Percentiles rank a stretch among this genome's conserved stretches.
Evolutionary conservation across 192 early-diverging fungal species (phyloP).

Genomic region (Coemansia sp.): DNA sequence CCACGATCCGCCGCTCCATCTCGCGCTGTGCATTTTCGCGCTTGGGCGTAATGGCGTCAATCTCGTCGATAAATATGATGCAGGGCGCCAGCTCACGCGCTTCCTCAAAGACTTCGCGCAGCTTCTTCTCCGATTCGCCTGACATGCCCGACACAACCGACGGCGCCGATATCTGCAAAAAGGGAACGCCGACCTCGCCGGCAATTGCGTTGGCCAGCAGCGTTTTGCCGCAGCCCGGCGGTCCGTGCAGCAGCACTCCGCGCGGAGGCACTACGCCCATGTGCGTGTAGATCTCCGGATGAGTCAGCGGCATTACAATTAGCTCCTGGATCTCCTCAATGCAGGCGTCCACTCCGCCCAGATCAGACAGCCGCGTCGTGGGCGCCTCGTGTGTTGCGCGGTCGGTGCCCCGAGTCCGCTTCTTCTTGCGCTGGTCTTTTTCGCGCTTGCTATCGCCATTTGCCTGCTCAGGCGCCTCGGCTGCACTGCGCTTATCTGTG

Average conservation of each 20-base stretch:
- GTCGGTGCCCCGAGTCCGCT: slow-evolving; percentile 10
- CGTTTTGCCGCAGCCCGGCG: slow-evolving; percentile 97
- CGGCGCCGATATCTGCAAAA: slow-evolving; percentile 91
- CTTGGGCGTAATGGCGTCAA: slow-evolving; percentile 94
- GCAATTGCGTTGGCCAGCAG: slow-evolving; percentile 95
- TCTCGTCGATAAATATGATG: slow-evolving; percentile 96
- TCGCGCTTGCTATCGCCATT: not conserved
- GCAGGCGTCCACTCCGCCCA: slow-evolving; percentile 91
- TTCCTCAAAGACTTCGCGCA: slow-evolving; percentile 97
- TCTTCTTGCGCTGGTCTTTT: slow-evolving; percentile 14
- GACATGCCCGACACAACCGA: slow-evolving; percentile 97
- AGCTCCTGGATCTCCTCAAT: slow-evolving; percentile 89
- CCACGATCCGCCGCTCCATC: slow-evolving; percentile 95
- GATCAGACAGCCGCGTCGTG: slow-evolving; percentile 64
- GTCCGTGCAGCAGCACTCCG: slow-evolving; percentile 93
- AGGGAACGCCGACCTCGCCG: slow-evolving; percentile 87
- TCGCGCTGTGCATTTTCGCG: slow-evolving; percentile 75
- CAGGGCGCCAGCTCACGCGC: slow-evolving; percentile 84
- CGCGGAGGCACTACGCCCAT: slow-evolving; percentile 92
- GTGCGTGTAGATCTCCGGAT: slow-evolving; percentile 89
- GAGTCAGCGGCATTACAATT: slow-evolving; percentile 89
- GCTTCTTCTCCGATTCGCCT: slow-evolving; percentile 97
- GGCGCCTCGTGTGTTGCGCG: slow-evolving; percentile 45
- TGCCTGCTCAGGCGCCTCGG: not conserved
- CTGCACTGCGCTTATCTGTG: slow-evolving; percentile 7